Percentiles rank a stretch among this genome's conserved stretches.
These are phyloP conservation scores for Metarhizium guizhouense DNA, from an alignment of 2,329 filamentous ascomycete genomes.

Conservation along the genomic window DNA sequence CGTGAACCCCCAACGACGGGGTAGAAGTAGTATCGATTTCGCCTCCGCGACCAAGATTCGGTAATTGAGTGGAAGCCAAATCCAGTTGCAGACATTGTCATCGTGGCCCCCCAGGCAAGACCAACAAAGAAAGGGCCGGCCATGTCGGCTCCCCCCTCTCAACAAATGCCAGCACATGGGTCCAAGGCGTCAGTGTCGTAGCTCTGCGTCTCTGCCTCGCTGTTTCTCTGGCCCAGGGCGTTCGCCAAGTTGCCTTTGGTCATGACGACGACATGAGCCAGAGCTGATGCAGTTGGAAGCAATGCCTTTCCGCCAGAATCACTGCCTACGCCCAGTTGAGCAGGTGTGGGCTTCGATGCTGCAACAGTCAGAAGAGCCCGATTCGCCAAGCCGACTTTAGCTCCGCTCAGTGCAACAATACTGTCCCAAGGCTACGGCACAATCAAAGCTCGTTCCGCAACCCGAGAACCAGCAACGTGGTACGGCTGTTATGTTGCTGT, in stretches of 20 bases:
- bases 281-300: background rate
- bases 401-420: background rate
- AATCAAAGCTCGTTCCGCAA: background rate
- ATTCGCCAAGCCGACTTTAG: background rate
- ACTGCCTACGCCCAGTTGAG: background rate
- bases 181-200: background rate
- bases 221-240: background rate
- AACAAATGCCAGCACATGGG: background rate
- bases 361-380: background rate
- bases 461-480: background rate
- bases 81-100: background rate
- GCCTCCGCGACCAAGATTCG: background rate
- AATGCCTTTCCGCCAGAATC: background rate
- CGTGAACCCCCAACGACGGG: no score
- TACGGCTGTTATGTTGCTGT: background rate
- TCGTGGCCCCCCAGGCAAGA: background rate
- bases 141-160: background rate
- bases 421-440: background rate
- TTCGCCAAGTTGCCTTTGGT: background rate
- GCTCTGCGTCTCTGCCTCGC: background rate
- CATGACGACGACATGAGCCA: background rate
- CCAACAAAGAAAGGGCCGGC: background rate
- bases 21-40: background rate
- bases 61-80: background rate
- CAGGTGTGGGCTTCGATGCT: background rate